Base-by-base conservation (phyloP, 345 rosid species). In the Xanthoceras sorbifolium region DNA sequence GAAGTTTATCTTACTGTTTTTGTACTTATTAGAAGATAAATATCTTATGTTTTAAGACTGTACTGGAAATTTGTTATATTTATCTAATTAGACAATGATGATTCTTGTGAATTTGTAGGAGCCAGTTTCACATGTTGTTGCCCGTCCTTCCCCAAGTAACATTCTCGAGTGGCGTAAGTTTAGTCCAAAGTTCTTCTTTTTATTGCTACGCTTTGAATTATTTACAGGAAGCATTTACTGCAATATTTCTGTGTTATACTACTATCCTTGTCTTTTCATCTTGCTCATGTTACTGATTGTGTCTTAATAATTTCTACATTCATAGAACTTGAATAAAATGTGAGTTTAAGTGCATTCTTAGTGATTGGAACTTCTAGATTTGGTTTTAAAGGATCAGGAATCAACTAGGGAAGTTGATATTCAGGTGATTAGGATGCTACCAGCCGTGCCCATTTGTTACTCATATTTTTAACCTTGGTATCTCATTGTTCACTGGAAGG, bases 121-220 rank as follows among this genome's bases (percentile, higher is more conserved):
- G 78, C 99, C 98, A 31, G 97, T 93, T 78, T 86, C 99, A 67
- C 89, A 93, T 85, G 86, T 93, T 70, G 93, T 93, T 76, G 98
- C 99, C 57, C 90, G 95, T 67, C 99, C 98, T 87, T 93, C 97
- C 71, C 90, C 94, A 42, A 96, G 79, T 76, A 89, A 93, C 83
- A 93, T 93, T 80, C 99, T 96, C 55, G 98, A 96, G 70, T 93
- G 99, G 98, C 98, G 99, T 96, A 91, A 89, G 97, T 90, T 77
- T 32, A 67, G 50, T 48, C 61, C 38, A 65, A 55, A 36, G 38
- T 62, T 63, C 50, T n/a, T 69, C 25, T 36, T 48, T 9, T 81
- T 34, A n/a, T 72, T 73, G 11, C 40, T 64, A 64, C 48, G 31
- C 26, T 69, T 62, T 67, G 26, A 44, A 17, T 69, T 64, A 60